These are phyloP conservation scores for Trichoderma sp. DNA, from an alignment of 2,329 filamentous ascomycete species.

Conservation along the genomic window DNA sequence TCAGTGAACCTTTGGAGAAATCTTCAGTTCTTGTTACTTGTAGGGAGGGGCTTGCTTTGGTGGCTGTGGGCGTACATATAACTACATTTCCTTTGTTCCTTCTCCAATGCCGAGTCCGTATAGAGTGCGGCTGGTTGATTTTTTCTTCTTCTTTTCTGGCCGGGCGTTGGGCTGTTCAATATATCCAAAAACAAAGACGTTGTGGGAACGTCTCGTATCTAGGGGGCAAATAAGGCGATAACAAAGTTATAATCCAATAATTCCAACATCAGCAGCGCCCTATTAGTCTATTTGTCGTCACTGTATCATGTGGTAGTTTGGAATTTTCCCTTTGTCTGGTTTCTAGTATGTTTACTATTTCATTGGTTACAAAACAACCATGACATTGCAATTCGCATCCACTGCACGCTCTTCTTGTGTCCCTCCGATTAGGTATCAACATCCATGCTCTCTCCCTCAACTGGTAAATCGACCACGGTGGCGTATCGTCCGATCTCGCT, in stretches of 20 bases:
- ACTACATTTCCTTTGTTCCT: slow-evolving; percentile 7
- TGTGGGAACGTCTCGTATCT: slow-evolving; percentile 16
- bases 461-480: slow-evolving; percentile 81
- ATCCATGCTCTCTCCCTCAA: slow-evolving; percentile 70
- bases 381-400: background rate
- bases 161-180: slow-evolving; percentile 19
- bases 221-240: slow-evolving; percentile 12
- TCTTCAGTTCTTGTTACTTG: background rate
- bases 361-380: background rate
- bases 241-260: slow-evolving; percentile 20
- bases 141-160: background rate
- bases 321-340: slow-evolving; percentile 3
- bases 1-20: background rate
- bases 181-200: slow-evolving; percentile 21
- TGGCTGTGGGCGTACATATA: slow-evolving; percentile 9
- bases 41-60: background rate
- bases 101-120: background rate
- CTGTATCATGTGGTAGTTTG: background rate
- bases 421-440: slow-evolving; percentile 55
- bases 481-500: slow-evolving; percentile 94
- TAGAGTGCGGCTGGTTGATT: slow-evolving; percentile 3
- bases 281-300: background rate
- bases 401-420: background rate
- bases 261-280: background rate
- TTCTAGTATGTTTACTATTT: slow-evolving; percentile 16